Percentiles rank a stretch among this genome's conserved stretches.
phyloP scores from a whole-genome alignment of 2,329 filamentous ascomycete species.

The Fusarium concolor region DNA sequence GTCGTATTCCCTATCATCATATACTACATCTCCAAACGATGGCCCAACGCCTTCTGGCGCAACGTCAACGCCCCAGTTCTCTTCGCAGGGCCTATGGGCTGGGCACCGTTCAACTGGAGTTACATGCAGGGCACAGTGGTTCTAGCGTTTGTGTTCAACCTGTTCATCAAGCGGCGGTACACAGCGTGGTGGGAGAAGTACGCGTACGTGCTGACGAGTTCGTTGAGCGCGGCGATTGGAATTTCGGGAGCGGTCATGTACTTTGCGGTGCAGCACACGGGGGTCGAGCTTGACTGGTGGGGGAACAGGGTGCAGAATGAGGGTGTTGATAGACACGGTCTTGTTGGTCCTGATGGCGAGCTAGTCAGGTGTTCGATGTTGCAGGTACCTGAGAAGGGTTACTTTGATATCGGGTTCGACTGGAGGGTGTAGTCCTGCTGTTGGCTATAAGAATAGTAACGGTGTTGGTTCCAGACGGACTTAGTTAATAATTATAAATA shows the following conservation, averaged over 20 bases:
- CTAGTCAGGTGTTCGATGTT: conserved; percentile 37
- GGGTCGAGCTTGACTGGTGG: conserved; percentile 42
- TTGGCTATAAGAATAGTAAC: conserved; percentile 16
- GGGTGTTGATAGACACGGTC: conserved; percentile 43
- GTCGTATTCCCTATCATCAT: conserved; percentile 32
- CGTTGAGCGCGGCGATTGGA: conserved; percentile 45
- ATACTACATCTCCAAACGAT: conserved; percentile 35
- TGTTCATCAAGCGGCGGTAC: conserved; percentile 41
- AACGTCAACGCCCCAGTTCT: conserved; percentile 43
- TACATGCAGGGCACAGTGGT: conserved; percentile 43
- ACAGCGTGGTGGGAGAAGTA: conserved; percentile 47
- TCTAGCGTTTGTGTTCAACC: conserved; percentile 45
- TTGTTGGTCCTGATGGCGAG: conserved; percentile 15
- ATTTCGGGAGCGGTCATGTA: conserved; percentile 45
- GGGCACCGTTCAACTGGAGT: conserved; percentile 45
- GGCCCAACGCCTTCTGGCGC: conserved; percentile 37
- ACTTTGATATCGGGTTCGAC: conserved; percentile 34
- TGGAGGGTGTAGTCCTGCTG: conserved; percentile 26
- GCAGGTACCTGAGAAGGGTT: conserved; percentile 32
- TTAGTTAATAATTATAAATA: background rate
- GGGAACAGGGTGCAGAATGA: conserved; percentile 32
- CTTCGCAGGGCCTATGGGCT: conserved; percentile 41
- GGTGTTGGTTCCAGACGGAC: background rate
- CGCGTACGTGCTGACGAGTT: conserved; percentile 46
- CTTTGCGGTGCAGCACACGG: conserved; percentile 39